These are phyloP conservation scores for Secale cereale DNA, from an alignment of 176 grass and related monocot genomes.

Conservation along the genomic window DNA sequence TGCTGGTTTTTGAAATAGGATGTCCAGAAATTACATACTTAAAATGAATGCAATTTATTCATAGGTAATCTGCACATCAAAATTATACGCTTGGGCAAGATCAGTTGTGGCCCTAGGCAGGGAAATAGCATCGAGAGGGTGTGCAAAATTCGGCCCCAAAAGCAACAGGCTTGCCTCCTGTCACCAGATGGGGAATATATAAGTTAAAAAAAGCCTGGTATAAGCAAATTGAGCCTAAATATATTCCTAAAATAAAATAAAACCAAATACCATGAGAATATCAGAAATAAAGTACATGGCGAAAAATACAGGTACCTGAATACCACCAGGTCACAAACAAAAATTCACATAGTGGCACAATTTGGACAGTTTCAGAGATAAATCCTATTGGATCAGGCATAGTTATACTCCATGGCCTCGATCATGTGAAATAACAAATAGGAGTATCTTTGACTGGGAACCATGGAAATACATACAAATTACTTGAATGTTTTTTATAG, in stretches of 20 bases:
- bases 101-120: too few relatives aligned
- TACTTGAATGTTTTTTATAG: not conserved
- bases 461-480: not conserved
- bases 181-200: slow-evolving; percentile 5
- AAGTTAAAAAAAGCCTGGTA: not conserved
- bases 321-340: not conserved
- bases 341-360: not conserved
- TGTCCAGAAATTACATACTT: too few relatives aligned
- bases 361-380: not conserved
- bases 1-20: too few relatives aligned
- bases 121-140: slow-evolving; percentile 45
- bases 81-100: too few relatives aligned
- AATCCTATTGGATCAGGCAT: not conserved
- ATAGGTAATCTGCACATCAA: too few relatives aligned
- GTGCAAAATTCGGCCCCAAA: slow-evolving; percentile 72
- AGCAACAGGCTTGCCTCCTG: slow-evolving; percentile 80
- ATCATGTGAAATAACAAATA: not conserved
- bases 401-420: not conserved
- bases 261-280: not conserved
- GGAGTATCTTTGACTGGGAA: not conserved
- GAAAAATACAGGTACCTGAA: not conserved
- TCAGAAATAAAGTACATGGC: not conserved
- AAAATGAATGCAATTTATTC: too few relatives aligned
- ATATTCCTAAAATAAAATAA: not conserved
- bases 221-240: not conserved